These are phyloP conservation scores for Lentinula lateritia DNA, from an alignment of 768 basidiomycete genomes.

Conservation along the genomic window DNA sequence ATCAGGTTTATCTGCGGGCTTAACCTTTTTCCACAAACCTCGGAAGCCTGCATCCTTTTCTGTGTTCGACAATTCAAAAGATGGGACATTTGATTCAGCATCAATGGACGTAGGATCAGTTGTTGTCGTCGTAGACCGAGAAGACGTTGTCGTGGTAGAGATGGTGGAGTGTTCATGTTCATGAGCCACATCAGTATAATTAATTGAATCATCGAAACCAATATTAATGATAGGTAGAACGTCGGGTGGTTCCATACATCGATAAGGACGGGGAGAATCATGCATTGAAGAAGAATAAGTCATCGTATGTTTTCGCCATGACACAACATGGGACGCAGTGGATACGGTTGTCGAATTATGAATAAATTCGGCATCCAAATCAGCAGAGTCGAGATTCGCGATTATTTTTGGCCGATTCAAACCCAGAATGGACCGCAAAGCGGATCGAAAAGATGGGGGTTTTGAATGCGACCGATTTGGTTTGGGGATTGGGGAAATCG, in stretches of 20 bases:
- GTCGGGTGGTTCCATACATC: neutral
- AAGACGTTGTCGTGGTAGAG: neutral
- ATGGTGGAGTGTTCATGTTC: neutral
- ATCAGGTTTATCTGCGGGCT: slow-evolving; percentile 76
- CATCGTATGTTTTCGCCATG: neutral
- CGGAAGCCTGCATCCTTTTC: slow-evolving; percentile 53
- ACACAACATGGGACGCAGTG: neutral
- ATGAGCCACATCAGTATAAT: neutral
- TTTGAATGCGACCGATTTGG: neutral
- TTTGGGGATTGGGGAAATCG: neutral
- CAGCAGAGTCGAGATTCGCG: no score
- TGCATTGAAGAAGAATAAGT: neutral
- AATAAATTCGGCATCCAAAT: neutral
- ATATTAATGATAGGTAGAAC: neutral
- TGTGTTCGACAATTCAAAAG: neutral
- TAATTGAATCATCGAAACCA: neutral
- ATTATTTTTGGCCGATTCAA: neutral
- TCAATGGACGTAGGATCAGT: neutral
- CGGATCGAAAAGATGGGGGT: neutral
- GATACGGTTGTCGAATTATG: neutral
- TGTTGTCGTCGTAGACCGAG: neutral
- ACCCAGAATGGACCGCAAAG: neutral
- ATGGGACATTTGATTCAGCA: neutral
- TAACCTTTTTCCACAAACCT: slow-evolving; percentile 75
- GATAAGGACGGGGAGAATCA: neutral